Evolutionary conservation across 495 filamentous ascomycete species (phyloP).

Genomic region (Recurvomyces mirabilis): DNA sequence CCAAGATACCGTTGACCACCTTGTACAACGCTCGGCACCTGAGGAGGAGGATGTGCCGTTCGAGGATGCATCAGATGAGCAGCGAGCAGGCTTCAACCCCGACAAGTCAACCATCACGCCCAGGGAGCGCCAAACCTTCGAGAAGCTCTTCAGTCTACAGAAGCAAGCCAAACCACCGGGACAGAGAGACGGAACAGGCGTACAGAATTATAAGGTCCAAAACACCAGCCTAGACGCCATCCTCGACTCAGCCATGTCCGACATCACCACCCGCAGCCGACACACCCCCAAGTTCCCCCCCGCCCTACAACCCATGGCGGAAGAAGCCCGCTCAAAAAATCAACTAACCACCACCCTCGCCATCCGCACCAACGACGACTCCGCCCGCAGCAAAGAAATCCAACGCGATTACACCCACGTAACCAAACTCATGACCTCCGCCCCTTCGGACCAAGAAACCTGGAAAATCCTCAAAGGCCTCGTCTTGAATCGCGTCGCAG

Average conservation of each 20-base stretch:
- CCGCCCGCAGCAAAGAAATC: not conserved
- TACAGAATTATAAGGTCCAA: too few species aligned
- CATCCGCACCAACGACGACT: not conserved
- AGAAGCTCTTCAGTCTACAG: conserved; percentile 46
- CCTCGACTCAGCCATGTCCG: conserved; percentile 4
- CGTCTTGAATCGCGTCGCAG: conserved; percentile 34
- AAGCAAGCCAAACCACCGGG: too few species aligned
- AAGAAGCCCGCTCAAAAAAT: conserved; percentile 3
- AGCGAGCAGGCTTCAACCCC: not conserved
- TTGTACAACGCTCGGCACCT: too few species aligned
- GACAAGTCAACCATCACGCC: conserved; percentile 43
- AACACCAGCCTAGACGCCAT: conserved; percentile 3
- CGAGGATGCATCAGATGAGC: not conserved
- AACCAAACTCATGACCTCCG: conserved; percentile 36
- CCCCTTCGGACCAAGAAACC: conserved; percentile 52
- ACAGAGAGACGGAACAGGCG: too few species aligned
- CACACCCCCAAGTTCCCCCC: conserved; percentile 7
- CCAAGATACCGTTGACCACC: too few species aligned
- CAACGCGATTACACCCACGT: conserved; percentile 28
- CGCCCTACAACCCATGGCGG: conserved; percentile 14
- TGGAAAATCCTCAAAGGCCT: conserved; percentile 61
- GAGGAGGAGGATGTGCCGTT: conserved; percentile 8
- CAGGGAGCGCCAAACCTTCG: conserved; percentile 43
- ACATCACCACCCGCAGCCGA: not conserved
- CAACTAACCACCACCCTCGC: not conserved